Evolutionary conservation across 2,329 filamentous ascomycete species (phyloP).

Genomic region (Arthrobotrys musiformis): DNA sequence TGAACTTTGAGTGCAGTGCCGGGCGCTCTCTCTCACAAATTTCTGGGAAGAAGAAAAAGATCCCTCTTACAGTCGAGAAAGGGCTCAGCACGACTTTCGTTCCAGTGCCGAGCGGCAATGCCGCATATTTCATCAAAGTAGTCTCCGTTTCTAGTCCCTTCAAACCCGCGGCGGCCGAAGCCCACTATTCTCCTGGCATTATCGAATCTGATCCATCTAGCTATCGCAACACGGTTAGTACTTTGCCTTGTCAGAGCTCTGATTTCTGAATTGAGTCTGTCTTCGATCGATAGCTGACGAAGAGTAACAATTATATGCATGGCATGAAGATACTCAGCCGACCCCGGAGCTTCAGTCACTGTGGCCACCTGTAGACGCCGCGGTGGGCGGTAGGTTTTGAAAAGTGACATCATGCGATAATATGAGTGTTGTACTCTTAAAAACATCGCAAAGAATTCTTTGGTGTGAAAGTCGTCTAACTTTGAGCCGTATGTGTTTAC

Average conservation of each 20-base stretch:
- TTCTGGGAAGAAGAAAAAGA: neutral
- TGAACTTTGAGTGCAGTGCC: neutral
- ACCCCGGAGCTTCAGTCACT: neutral
- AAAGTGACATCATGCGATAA: constrained; percentile 1
- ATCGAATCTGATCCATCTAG: neutral
- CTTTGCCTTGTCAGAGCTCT: neutral
- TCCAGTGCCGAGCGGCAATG: neutral
- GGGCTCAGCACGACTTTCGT: neutral
- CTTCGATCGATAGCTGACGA: neutral
- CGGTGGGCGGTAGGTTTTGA: neutral
- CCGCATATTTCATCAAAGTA: neutral
- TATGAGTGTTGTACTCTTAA: neutral
- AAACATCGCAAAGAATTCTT: neutral
- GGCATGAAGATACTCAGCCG: neutral
- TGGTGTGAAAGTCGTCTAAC: neutral
- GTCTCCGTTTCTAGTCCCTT: neutral
- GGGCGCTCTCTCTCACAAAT: neutral
- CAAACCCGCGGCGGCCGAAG: neutral
- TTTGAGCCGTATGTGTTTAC: neutral
- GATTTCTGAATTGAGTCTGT: neutral
- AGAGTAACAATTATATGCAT: neutral
- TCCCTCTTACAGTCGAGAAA: neutral
- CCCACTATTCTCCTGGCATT: neutral
- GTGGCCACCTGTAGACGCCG: neutral
- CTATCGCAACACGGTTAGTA: neutral